Evolutionary conservation across 352 stramenopile genomes (phyloP), one percentile per base, ranked within the genome.

Genomic region (Hyaloperonospora brassicae): DNA sequence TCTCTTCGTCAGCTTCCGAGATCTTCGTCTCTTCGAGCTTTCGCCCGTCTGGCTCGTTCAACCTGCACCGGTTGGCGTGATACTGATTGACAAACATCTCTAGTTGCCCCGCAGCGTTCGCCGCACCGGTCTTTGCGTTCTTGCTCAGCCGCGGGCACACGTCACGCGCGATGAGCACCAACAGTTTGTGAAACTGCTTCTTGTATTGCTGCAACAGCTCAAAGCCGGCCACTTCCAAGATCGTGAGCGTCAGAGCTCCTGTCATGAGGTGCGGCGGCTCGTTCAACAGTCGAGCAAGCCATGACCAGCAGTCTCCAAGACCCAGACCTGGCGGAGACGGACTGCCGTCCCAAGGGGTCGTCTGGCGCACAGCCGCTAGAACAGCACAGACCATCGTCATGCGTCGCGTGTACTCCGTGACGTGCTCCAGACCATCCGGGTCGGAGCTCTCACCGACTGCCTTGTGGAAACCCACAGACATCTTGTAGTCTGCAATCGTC

Each of bases 331-430:
- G 25, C 0, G 78, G 76, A 22, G 84, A 73, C 14, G 73, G 49
- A 40, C 72, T 82, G 24, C 56, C 53, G 50, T 89, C 73, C 61
- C 68, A 89, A 4, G 79, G 79, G 5, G 58, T 68, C 0, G 79
- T 89, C 56, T 91, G 81, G 34, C 77, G 76, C n/a, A 86, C 73
- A 1, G 80, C 77, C 14, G 80, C 78, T 6, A 90, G 64, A 22
- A 88, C 74, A 2, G 80, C 78, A 1, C 73, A 57, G 49, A 88
- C 59, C 80, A 89, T 89, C 2, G 72, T 90, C 74, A 90, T 90
- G 50, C 80, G 80, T 59, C 83, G 80, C 13, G 80, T 69, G 57
- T 87, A 90, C 46, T 84, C 80, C 2, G 80, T 88, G 9, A 90
- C 62, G 56, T 90, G 80, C 59, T 90, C 80, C 1, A 90, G 62